Conservation (phyloP, 257 asterid species). For the Mitragyna speciosa region DNA sequence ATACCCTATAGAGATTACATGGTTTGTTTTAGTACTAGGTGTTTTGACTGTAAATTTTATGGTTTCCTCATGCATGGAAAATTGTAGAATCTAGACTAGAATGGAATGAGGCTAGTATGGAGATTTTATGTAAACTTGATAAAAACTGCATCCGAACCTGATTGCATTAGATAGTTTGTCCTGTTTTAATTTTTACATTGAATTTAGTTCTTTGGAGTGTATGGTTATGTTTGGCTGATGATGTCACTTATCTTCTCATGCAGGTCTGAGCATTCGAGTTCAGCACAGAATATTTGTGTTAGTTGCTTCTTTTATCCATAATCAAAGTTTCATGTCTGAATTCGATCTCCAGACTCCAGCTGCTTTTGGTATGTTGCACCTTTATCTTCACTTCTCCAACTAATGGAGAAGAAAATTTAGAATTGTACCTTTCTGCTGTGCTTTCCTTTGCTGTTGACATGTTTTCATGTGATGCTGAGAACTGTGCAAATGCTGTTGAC, state of each 20-base stretch:
- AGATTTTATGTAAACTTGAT: too few relatives aligned
- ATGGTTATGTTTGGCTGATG: background rate
- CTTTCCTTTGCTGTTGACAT: background rate
- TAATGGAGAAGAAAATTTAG: background rate
- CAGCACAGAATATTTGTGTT: conserved; percentile 3
- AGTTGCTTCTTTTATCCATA: conserved; percentile 2
- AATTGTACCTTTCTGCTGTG: background rate
- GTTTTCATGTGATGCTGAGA: background rate
- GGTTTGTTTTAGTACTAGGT: background rate
- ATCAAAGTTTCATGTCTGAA: conserved; percentile 48
- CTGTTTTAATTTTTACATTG: background rate
- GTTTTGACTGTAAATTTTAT: too few relatives aligned
- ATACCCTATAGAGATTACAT: too few relatives aligned
- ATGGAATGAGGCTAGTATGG: background rate
- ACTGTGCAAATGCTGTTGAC: too few relatives aligned
- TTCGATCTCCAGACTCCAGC: conserved; percentile 38
- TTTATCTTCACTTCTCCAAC: background rate
- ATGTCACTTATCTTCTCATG: background rate
- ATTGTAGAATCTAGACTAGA: background rate
- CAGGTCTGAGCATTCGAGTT: conserved; percentile 32
- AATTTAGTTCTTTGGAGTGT: background rate
- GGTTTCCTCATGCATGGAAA: too few relatives aligned
- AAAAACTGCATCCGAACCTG: background rate
- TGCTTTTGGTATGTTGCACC: conserved; percentile 34
- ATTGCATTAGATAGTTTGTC: background rate